Evolutionary conservation across 148 eudicot genomes (phyloP), one percentile per base, ranked within the genome.

Genomic region (Rhododendron molle): DNA sequence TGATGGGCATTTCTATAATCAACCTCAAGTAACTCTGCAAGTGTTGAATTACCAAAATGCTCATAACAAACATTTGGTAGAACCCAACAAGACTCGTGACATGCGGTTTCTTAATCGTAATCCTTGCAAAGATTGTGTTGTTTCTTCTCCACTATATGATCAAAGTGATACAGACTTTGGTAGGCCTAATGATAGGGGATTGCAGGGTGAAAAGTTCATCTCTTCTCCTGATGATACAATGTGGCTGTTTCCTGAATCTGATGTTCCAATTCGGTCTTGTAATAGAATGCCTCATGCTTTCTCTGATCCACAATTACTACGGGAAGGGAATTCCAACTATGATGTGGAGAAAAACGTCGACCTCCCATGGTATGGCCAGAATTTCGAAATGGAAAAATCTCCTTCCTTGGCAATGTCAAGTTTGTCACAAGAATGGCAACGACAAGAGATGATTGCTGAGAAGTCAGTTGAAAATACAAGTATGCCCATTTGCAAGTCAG

Each of bases 261-360:
- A 60, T 74, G 89, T 78, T 86, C 89, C 90, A 56, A 76, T 71
- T 81, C 89, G 81, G 74, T 86, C 91, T 87, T 83, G 71, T 83
- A 90, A 80, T 40, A 90, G 91, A 73, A 88, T 90, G 84, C 81
- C 82, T 80, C 91, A 92, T 85, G 88, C 88, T 26, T 69, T 71
- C 47, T 90, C 95, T 49, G 93, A 92, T 81, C 91, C 92, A 65
- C 91, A 92, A 72, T 80, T 91, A 83, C 92, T 89, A n/a, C 88
- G 85, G 58, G 88, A 86, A 72, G 90, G 88, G 49, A 82, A 81
- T 85, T 87, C 91, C 44, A 81, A 86, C 60, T 73, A 83, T 78
- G 78, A 90, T 78, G 86, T 91, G 4, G 93, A 91, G 71, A 47
- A 50, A 78, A 47, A 50, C 2, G 93, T 88, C 28, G 81, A 82